Base-by-base conservation (phyloP, 1,284 basidiomycete genomes). In the Cutaneotrichosporon cyanovorans region DNA sequence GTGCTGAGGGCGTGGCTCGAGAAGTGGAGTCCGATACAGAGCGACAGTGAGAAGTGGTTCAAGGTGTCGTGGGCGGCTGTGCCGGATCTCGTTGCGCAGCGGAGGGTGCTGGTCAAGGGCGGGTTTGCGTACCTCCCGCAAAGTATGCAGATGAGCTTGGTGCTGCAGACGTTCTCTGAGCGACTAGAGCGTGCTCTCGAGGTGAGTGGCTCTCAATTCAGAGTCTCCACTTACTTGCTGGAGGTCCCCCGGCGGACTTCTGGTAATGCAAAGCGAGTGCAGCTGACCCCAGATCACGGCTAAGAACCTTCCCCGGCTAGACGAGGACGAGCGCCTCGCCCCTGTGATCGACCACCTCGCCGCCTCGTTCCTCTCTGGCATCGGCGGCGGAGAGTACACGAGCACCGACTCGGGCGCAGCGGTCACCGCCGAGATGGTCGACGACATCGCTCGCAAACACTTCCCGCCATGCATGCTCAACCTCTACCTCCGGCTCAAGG, bases 381-480 rank as follows among this genome's bases (percentile, higher is more conserved):
- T 93, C 31, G 82, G 59, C 10, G 65, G 62, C 2, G 51, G 56
- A 37, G 67, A 70, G 38, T 71, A 69, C 48, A 40, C 53, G n/a
- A 69, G 76, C 8, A 65, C 63, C 8, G 66, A 61, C 16, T 73
- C 77, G 11, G 76, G 77, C 12, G 72, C 70, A 5, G 76, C 77
- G 30, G 80, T 98, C 56, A 91, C 81, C 37, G 92, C 92, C 2
- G 89, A 92, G 45, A 93, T 95, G 90, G 77, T 99, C 2, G 88
- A 96, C 62, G 83, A 84, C 20, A 74, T 98, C 23, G 82, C 92
- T 1, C 77, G 75, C 59, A 84, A 85, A 66, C 91, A 97, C 66
- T 97, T 90, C 77, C 95, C 95, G 1, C 75, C 91, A 57, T 99
- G 95, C 71, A 96, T 97, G 92, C 83, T 87, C 45, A 84, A 85